Evolutionary conservation across 2,329 filamentous ascomycete species (phyloP).

Genomic region (Penicillium sp.): DNA sequence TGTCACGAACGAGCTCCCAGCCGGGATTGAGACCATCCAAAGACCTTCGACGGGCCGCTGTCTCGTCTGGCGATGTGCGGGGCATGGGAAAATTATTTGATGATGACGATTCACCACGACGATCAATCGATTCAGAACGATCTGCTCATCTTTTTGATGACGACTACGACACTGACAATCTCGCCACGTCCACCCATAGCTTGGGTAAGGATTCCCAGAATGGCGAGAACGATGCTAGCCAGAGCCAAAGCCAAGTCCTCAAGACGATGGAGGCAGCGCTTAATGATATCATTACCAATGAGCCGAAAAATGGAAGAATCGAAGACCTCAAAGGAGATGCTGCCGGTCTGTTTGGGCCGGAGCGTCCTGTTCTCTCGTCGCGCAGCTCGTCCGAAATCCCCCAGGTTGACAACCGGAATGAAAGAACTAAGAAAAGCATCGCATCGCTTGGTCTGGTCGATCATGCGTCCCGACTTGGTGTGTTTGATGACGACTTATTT

Average conservation of each 20-base stretch:
- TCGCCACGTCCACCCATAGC: conserved; percentile 69
- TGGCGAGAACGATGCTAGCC: conserved; percentile 46
- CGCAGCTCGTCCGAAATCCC: conserved; percentile 54
- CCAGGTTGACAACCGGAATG: conserved; percentile 38
- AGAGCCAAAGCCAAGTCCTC: conserved; percentile 72
- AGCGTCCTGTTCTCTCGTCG: conserved; percentile 48
- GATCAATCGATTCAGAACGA: conserved; percentile 61
- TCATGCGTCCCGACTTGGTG: conserved; percentile 74
- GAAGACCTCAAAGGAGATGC: conserved; percentile 32
- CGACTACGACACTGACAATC: conserved; percentile 60
- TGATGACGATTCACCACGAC: conserved; percentile 44
- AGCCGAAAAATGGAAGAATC: conserved; percentile 42
- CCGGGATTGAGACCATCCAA: conserved; percentile 35
- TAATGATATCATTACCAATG: conserved; percentile 81
- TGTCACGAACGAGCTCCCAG: conserved; percentile 42
- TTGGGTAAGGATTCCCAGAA: conserved; percentile 62
- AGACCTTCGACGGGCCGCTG: conserved; percentile 52
- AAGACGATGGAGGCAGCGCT: conserved; percentile 87
- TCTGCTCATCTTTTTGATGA: conserved; percentile 66
- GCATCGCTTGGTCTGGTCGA: conserved; percentile 86
- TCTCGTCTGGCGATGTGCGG: conserved; percentile 54
- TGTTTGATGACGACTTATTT: conserved; percentile 93
- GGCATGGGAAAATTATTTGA: conserved; percentile 40
- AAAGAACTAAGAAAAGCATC: conserved; percentile 68
- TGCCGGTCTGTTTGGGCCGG: conserved; percentile 43